Base-by-base conservation (phyloP, 1,284 basidiomycete genomes). In the Cystobasidium sp. region DNA sequence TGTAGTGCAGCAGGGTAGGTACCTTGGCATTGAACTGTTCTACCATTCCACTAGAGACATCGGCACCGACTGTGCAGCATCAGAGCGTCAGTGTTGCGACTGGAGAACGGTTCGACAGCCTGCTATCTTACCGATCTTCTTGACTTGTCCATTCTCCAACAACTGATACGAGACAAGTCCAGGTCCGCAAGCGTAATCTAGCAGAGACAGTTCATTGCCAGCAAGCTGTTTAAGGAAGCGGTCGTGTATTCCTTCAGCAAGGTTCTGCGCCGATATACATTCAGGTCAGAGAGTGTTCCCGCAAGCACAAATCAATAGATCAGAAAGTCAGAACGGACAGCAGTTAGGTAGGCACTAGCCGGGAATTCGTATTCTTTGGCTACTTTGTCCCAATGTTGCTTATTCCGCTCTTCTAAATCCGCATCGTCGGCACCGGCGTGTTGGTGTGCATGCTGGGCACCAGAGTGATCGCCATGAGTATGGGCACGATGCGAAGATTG, bases 151-250 rank as follows among this genome's bases (percentile, higher is more conserved):
- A n/a, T 51, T 22, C n/a, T 66, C 64, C 20, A 66, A 49, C 47
- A 66, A 43, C 49, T 18, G 64, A 43, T 39, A 66, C 9, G 64
- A 39, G 47, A 66, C 51, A 14, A 47, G 39, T 20, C 64, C 64
- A 20, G 64, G 64, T 20, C 64, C 64, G 24, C 64, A 66, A 7
- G 64, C 64, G 53, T 66, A 66, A 20, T 66, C 64, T 16, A 66
- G 31, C 3, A 66, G 49, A 1, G 64, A n/a, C 18, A 53, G 7
- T 5, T 37, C 8, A 1, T 53, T 39, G 5, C 16, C 10, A 20
- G 39, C 16, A 6, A n/a, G 37, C 10, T 52, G 31, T 16, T 24
- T 55, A 2, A 66, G 49, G n/a, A 66, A 66, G 24, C 51, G 61
- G 41, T 66, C 64, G 24, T 41, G 39, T 37, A 66, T 66, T 4